Base-by-base conservation (phyloP, 495 filamentous ascomycete genomes). In the Penicillium longicatenatum region DNA sequence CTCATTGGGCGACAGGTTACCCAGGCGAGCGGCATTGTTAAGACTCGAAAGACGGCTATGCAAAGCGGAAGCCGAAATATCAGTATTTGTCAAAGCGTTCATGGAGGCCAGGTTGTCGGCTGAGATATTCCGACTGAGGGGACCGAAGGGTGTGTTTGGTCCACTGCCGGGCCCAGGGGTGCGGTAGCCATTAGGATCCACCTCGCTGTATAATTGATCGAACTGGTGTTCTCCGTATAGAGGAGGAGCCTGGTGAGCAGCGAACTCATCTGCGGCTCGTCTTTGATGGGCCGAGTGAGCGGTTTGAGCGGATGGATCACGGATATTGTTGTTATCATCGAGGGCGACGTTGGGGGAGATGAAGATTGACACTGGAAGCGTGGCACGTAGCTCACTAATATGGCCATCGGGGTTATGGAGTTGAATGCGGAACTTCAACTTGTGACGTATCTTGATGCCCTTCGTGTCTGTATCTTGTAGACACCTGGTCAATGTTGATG, bases 401-500 rank as follows among this genome's bases (percentile, higher is more conserved):
- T 97, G 94, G 0, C 90, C 92, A 72, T 98, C 94, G 1, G 94
- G 93, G 62, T 98, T 97, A 60, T 91, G 86, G 30, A 98, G 79
- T 58, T 92, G 88, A 54, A 98, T 85, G 52, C 88, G 87, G 66
- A 97, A 82, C 71, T 87, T 89, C 48, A 97, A 76, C 74, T 91
- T 93, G 69, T 98, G 94, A 44, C 89, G 78, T 19, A 97, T 81
- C 67, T 90, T 93, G 72, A 98, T 94, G 14, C 88, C 87, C 62
- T 86, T 82, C 14, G 83, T 83, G 51, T 95, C 90, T 42, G 90
- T 87, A 61, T 95, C 89, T 70, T 98, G 94, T 41, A 97, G 72
- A 74, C 94, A 97, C 31, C 78, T 78, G 52, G 82, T 83, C 57
- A 98, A 74, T 33, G 80, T 89, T 72, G 86, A 89, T 5, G 93